Evolutionary conservation across 345 rosid genomes (phyloP).

Genomic region (Eucalyptus cloeziana): DNA sequence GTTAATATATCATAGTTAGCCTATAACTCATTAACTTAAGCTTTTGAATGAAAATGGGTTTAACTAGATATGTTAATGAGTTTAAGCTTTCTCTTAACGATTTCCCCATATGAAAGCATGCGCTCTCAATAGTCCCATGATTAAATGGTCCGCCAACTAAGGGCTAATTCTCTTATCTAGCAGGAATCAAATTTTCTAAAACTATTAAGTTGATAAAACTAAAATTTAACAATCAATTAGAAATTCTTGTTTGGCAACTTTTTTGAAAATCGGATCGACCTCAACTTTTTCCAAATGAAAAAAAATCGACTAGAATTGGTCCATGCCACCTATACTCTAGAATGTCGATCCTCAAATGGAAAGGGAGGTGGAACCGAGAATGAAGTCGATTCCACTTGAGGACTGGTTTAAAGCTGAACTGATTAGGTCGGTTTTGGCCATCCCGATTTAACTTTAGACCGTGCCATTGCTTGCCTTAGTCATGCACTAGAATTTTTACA

Average conservation of each 20-base stretch:
- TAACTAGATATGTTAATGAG: too few species aligned
- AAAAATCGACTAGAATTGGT: background rate
- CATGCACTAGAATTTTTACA: background rate
- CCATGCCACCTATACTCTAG: background rate
- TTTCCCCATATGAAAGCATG: rapidly evolving
- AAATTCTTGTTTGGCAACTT: background rate
- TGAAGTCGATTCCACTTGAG: background rate
- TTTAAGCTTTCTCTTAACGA: too few species aligned
- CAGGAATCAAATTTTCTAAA: background rate
- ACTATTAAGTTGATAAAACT: background rate
- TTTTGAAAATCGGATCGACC: background rate
- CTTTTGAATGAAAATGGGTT: too few species aligned
- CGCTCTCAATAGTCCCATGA: background rate
- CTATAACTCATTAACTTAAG: too few species aligned
- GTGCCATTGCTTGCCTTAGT: background rate
- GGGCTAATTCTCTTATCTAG: background rate
- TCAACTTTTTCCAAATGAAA: background rate
- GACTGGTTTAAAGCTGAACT: background rate
- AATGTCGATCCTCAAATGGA: background rate
- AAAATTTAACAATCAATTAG: background rate
- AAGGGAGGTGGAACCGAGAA: background rate
- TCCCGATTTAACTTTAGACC: background rate
- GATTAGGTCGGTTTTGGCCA: background rate
- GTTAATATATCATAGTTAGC: too few species aligned
- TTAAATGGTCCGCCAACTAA: background rate